Percentiles rank a stretch among this genome's conserved stretches.
These are phyloP conservation scores for Russula dissimulans DNA, from an alignment of 768 basidiomycete genomes.

Conservation along the genomic window DNA sequence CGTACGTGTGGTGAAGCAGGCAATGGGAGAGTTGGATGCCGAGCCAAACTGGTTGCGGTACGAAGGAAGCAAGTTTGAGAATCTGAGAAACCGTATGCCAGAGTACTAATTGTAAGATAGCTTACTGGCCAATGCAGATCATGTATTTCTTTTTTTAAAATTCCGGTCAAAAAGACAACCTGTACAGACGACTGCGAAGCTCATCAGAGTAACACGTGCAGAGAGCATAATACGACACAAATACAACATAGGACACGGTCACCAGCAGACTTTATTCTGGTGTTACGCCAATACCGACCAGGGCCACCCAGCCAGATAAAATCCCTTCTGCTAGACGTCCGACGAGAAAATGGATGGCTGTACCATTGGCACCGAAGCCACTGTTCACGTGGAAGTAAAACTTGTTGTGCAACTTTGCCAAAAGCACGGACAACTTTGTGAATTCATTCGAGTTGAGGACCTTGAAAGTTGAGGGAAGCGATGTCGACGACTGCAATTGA, in stretches of 20 bases:
- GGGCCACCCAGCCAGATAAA: constrained; percentile 16
- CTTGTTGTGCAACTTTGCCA: constrained; percentile 15
- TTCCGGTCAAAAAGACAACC: too few species aligned
- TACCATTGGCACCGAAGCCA: not conserved
- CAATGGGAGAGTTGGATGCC: constrained; percentile 17
- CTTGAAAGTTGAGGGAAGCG: constrained; percentile 12
- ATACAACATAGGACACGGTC: not conserved
- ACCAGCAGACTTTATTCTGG: not conserved
- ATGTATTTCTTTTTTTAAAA: too few species aligned
- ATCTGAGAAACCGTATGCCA: constrained; percentile 65
- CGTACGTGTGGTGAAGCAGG: constrained; percentile 56
- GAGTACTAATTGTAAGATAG: not conserved
- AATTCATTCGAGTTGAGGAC: constrained; percentile 7
- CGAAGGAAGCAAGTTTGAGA: constrained; percentile 67
- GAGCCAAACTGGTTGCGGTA: constrained; percentile 78
- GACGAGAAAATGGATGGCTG: constrained; percentile 11
- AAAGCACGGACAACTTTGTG: constrained; percentile 12
- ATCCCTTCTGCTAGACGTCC: constrained; percentile 15
- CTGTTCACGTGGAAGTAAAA: constrained; percentile 6
- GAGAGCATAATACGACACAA: not conserved
- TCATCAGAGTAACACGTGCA: too few species aligned
- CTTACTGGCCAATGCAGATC: too few species aligned
- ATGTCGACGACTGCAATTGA: constrained; percentile 12
- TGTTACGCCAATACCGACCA: constrained; percentile 15
- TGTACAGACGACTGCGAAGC: too few species aligned